Base-by-base conservation (phyloP, 192 early-diverging fungal genomes). In the Podila clonocystis region DNA sequence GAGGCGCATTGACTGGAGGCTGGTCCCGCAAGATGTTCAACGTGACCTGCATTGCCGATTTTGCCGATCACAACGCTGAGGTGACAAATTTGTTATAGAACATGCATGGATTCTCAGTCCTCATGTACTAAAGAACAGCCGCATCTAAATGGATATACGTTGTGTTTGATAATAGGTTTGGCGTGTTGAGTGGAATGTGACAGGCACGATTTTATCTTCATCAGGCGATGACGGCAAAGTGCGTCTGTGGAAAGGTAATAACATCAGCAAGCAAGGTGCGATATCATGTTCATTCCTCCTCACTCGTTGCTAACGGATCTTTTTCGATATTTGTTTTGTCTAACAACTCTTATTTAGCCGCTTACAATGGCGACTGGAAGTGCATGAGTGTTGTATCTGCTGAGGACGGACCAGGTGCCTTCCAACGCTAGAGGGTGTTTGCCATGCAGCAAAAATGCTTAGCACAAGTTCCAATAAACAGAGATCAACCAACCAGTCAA, bases 171-270 rank as follows among this genome's bases (percentile, higher is more conserved):
- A 33, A 12, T 59, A 92, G 88, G 91, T 95, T 3, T 96, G 95
- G 95, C 73, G 91, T 17, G 94, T 94, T 0, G 89, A 92, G 62
- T 97, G 95, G 95, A 97, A 97, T 78, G 76, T 95, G 11, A 94
- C 91, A 5, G 94, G 94, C 4, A 95, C 94, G 0, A 90, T 94
- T 41, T 76, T 95, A 9, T 89, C 90, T 11, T 92, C 91, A 9
- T 91, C 92, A 62, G 95, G 95, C 7, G 93, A 94, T 65, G 95
- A 95, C 75, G 94, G 95, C 26, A 93, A 85, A 71, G 87, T 97
- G 28, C 85, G 93, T 0, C 73, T 96, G 38, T 96, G 95, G 95
- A 94, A 93, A 67, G 87, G 91, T 85, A 87, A 55, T 15, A 45
- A 17, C 41, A 15, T 36, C 15, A 45, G 1, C 41, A 15, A 45